Evolutionary conservation across 2,329 filamentous ascomycete species (phyloP), one percentile per base, ranked within the genome.

Genomic region (Bipolaris zeicola): DNA sequence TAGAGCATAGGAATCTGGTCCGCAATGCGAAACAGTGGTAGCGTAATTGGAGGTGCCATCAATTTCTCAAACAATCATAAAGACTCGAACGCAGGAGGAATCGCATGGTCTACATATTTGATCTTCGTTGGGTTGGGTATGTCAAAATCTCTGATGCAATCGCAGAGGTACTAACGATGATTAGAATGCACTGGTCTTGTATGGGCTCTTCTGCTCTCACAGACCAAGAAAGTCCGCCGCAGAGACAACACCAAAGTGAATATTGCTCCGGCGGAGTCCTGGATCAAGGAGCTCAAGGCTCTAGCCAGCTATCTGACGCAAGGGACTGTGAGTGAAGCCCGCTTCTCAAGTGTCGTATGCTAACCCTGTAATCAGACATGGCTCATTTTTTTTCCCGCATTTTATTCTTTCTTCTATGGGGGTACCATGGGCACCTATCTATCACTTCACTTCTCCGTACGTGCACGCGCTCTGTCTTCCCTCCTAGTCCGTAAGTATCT

Each of bases 391-490:
- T 10, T 57, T 6, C 57, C 57, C 6, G 20, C 53, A 1, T 59
- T 59, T 22, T 59, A 59, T 16, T 57, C 57, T 6, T 59, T 57
- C 41, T 59, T 59, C n/a, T 57, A 57, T 22, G 57, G 57, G 31
- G 57, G 57, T 7, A 57, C 53, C 3, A 57, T 59, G 49, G 53
- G 57, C 14, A 59, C 57, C 24, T 59, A 57, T 20, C 53, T 59
- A 11, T 59, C 57, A 24, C 43, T 59, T 22, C 57, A 59, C 49
- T 59, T 59, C 18, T 59, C 57, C 13, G 57, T 59, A 13, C 53
- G 57, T 22, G 57, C 57, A 8, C 57, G 57, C 28, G 57, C 57
- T 10, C 49, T 59, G 1, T 59, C 57, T 5, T 59, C 57, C 24
- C 38, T 59, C 13, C 20, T 59, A 10, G 39, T 57, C 31, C 57